Evolutionary conservation across 1,284 basidiomycete species (phyloP), one percentile per base, ranked within the genome.

Genomic region (Pseudomicrostroma phylloplanum): DNA sequence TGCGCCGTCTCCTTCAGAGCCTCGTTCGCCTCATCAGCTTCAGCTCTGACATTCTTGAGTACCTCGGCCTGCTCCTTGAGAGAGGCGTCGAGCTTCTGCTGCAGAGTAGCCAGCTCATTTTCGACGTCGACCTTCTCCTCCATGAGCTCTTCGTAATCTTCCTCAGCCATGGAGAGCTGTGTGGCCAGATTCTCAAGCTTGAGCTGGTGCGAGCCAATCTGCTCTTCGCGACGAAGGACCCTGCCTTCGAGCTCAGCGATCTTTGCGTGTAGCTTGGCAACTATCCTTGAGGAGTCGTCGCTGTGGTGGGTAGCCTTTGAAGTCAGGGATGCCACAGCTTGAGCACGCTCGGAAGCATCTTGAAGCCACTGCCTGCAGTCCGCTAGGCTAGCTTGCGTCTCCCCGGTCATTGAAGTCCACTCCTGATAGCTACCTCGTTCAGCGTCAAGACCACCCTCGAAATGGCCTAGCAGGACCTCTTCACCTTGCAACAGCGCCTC

Each of bases 171-270:
- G 19, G 9, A 2, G 49, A 65, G 62, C 30, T 71, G 69, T 19
- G 64, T 67, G 6, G 60, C 36, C 2, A 65, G 59, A 2, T 62
- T 51, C 9, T 65, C 60, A 0, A 71, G 62, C 43, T 71, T 59
- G 1, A 48, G 55, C 55, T 71, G 70, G 6, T 69, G 66, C 23
- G 39, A 49, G 1, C 66, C 70, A 26, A 71, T 71, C 57, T 71
- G 70, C 49, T 67, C 66, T 57, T 64, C 66, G 12, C 70, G 55
- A 12, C 70, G 64, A 42, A 69, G 36, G 39, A 57, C 26, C 19
- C 56, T 7, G 23, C 23, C 56, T 39, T 57, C 56, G 30, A 57
- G 43, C 17, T 42, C 39, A 23, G 6, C n/a, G 21, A 57, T 41
- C 30, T 57, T 41, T 15, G 26, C 43, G 41, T 19, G 21, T 13